Conservation (phyloP, 2,329 filamentous ascomycete genomes). For the Colletotrichum higginsianum region DNA sequence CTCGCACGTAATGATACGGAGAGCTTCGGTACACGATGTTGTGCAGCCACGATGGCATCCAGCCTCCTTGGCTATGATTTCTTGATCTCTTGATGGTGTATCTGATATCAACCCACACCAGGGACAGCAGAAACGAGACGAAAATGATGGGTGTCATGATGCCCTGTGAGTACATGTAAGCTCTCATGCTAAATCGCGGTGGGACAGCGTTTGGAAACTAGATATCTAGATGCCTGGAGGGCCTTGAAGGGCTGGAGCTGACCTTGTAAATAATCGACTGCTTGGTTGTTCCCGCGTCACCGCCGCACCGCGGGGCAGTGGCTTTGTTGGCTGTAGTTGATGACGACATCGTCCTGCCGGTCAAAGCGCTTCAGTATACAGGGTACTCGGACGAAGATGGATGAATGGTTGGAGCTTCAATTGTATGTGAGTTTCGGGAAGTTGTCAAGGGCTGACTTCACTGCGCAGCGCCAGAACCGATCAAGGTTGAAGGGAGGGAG, state of each 20-base stretch:
- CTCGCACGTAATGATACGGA: constrained; percentile 54
- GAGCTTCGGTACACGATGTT: constrained; percentile 57
- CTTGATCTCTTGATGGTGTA: constrained; percentile 66
- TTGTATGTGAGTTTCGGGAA: not conserved
- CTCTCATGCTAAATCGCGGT: not conserved
- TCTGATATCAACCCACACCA: constrained; percentile 73
- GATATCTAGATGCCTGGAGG: not conserved
- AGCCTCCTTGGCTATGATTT: constrained; percentile 49
- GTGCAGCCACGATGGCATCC: constrained; percentile 59
- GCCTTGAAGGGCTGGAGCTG: constrained; percentile 23
- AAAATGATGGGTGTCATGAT: constrained; percentile 76
- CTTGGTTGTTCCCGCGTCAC: constrained; percentile 25
- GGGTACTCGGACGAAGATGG: not conserved
- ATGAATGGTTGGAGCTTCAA: not conserved
- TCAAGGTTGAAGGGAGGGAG: not conserved
- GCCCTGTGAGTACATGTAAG: constrained; percentile 49
- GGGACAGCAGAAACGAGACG: constrained; percentile 75
- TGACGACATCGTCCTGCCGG: constrained; percentile 40
- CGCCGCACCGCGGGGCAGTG: constrained; percentile 32
- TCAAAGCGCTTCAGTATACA: not conserved
- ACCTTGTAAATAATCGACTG: constrained; percentile 47
- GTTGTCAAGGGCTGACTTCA: not conserved
- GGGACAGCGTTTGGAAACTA: not conserved
- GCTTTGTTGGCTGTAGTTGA: constrained; percentile 40
- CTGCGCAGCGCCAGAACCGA: not conserved